Percentiles rank a stretch among this genome's conserved stretches.
These are phyloP conservation scores for Russula dissimulans DNA, from an alignment of 768 basidiomycete genomes.

Conservation along the genomic window DNA sequence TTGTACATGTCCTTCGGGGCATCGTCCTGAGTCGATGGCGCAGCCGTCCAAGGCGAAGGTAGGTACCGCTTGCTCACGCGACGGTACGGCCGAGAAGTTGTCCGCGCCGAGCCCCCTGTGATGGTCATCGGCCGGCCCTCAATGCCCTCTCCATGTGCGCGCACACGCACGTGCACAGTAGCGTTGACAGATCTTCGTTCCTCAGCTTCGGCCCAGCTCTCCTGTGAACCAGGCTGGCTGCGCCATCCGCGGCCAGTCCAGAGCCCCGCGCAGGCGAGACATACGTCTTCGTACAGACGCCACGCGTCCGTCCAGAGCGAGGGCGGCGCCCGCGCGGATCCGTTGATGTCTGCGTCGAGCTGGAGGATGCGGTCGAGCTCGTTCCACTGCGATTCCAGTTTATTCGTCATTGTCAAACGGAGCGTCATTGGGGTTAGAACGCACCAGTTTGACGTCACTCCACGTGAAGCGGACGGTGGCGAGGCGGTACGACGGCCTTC, in stretches of 20 bases:
- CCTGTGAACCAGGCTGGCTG: slow-evolving; percentile 38
- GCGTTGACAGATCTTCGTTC: slow-evolving; percentile 20
- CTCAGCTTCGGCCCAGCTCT: slow-evolving; percentile 54
- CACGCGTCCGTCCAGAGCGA: slow-evolving; percentile 59
- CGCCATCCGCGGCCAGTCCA: slow-evolving; percentile 57
- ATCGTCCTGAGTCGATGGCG: neutral
- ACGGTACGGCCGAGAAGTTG: slow-evolving; percentile 8
- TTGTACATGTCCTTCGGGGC: neutral
- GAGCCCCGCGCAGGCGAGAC: slow-evolving; percentile 71
- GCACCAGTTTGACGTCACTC: slow-evolving; percentile 71
- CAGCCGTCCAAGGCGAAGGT: slow-evolving; percentile 22
- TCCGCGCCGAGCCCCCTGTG: neutral
- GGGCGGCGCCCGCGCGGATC: neutral
- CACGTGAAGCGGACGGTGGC: slow-evolving; percentile 66
- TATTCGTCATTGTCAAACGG: neutral
- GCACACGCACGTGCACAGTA: slow-evolving; percentile 34
- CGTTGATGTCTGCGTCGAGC: slow-evolving; percentile 32
- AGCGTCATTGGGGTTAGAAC: slow-evolving; percentile 18
- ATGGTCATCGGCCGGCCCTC: slow-evolving; percentile 38
- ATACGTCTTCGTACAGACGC: slow-evolving; percentile 80
- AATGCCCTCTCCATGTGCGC: slow-evolving; percentile 61
- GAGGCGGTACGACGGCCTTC: slow-evolving; percentile 42
- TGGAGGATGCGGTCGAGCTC: slow-evolving; percentile 64
- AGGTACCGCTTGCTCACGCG: slow-evolving; percentile 17
- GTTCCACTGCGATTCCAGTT: slow-evolving; percentile 50